phyloP scores from a whole-genome alignment of 1,139 yeast species.

The Yamadazyma membranifaciens region DNA sequence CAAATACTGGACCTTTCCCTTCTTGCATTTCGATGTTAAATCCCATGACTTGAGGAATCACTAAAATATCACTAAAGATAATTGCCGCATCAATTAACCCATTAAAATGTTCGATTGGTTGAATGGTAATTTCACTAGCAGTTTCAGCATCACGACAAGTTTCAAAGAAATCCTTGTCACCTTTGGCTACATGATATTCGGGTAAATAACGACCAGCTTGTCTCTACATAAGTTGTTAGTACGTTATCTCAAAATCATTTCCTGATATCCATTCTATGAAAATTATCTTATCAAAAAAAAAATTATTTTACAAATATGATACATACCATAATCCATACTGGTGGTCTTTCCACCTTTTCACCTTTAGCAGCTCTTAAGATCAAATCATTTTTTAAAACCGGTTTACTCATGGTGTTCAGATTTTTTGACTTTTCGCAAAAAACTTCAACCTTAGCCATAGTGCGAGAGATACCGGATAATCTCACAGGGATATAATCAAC shows the following conservation, averaged over 20 bases:
- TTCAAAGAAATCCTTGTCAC: constrained; percentile 84
- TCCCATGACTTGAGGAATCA: constrained; percentile 98
- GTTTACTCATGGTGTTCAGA: constrained; percentile 31
- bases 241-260: not conserved
- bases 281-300: too few species aligned
- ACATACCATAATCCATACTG: constrained; percentile 93
- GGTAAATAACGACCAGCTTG: constrained; percentile 90
- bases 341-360: constrained; percentile 92
- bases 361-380: constrained; percentile 81
- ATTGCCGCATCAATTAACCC: constrained; percentile 96
- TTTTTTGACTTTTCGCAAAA: constrained; percentile 7
- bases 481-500: not conserved
- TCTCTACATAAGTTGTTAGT: constrained; percentile 35
- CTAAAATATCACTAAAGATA: constrained; percentile 91
- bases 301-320: not conserved
- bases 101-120: constrained; percentile 86
- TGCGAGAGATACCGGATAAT: not conserved
- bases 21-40: constrained; percentile 93
- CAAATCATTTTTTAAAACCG: constrained; percentile 81
- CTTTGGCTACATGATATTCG: constrained; percentile 90
- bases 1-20: constrained; percentile 93
- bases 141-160: constrained; percentile 91
- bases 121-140: constrained; percentile 92
- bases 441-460: too few species aligned
- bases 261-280: not conserved